Base-by-base conservation (phyloP, 768 basidiomycete species). In the Lentinula guzmanii region DNA sequence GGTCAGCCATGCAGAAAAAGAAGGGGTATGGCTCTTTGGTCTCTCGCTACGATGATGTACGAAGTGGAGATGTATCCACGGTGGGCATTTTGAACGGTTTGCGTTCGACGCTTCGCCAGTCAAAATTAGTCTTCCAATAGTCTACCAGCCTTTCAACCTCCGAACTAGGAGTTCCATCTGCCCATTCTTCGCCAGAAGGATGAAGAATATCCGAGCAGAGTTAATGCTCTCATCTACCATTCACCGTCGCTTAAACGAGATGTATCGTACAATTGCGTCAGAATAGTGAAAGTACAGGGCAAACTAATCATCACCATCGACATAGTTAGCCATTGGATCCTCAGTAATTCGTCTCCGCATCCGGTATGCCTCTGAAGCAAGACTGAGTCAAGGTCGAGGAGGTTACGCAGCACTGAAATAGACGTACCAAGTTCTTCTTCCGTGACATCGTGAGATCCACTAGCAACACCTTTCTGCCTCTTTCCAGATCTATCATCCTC, bases 301-400 rank as follows among this genome's bases (percentile, higher is more conserved):
- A 37, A 55, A 43, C 53, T 45, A 74, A 28, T 70, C 70, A 4
- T 82, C 85, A 48, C 72, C 65, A 71, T 94, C 94, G 55, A 92
- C 81, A 70, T 95, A 94, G 71, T 91, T 92, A 43, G 91, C 90
- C 94, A 97, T 97, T 3, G 94, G 94, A 72, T 97, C 94, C 61
- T 94, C 91, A 52, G 80, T 77, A 74, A 86, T 84, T 1, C 84
- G 81, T 65, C 81, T 82, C 33, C 72, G 80, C 83, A 93, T 87
- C 61, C 94, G 83, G 73, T 95, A 97, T n/a, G 90, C 91, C 88
- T 97, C 93, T 92, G 77, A 63, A 71, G 66, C 50, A 28, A 28
- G 4, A 62, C 11, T 58, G 52, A 61, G 53, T 67, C 70, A 63
- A 15, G 70, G 41, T 18, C 52, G 54, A 3, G 63, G 7, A 16